phyloP scores from a whole-genome alignment of 805 yeast species.

The Cyberlindnera lachancei region DNA sequence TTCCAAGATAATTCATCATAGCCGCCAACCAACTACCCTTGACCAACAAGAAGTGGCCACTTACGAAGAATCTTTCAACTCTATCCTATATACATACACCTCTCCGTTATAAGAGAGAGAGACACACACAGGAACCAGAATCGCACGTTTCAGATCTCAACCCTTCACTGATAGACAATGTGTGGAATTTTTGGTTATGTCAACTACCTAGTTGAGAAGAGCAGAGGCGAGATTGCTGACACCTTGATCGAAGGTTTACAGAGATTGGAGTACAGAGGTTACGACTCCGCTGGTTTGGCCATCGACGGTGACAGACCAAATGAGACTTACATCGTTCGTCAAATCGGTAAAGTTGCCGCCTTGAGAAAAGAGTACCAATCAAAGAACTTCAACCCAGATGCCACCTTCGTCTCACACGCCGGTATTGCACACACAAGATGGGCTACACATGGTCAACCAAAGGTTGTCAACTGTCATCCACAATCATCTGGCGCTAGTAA shows the following conservation, averaged over 20 bases:
- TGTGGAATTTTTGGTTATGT: constrained; percentile 98
- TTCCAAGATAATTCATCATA: too few species aligned
- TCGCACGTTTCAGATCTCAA: too few species aligned
- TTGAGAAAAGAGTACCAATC: constrained; percentile 58
- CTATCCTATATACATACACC: too few species aligned
- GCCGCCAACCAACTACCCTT: too few species aligned
- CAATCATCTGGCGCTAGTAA: constrained; percentile 79
- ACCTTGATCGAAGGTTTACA: constrained; percentile 81
- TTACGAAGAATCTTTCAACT: too few species aligned
- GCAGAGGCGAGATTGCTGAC: constrained; percentile 88
- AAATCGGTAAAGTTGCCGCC: constrained; percentile 85
- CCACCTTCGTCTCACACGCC: constrained; percentile 72
- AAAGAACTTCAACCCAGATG: constrained; percentile 46
- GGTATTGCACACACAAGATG: constrained; percentile 99
- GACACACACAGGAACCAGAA: too few species aligned
- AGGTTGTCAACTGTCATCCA: constrained; percentile 85
- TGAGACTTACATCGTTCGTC: constrained; percentile 67
- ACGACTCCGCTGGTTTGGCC: constrained; percentile 96
- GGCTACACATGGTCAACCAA: constrained; percentile 99
- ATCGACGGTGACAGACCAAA: constrained; percentile 80
- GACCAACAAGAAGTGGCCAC: too few species aligned
- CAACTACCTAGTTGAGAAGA: constrained; percentile 85
- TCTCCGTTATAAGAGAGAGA: too few species aligned
- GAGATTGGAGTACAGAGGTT: constrained; percentile 95
- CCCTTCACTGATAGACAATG: too few species aligned